Conservation (phyloP, 139 green algal species). For the Yamagishiella unicocca region DNA sequence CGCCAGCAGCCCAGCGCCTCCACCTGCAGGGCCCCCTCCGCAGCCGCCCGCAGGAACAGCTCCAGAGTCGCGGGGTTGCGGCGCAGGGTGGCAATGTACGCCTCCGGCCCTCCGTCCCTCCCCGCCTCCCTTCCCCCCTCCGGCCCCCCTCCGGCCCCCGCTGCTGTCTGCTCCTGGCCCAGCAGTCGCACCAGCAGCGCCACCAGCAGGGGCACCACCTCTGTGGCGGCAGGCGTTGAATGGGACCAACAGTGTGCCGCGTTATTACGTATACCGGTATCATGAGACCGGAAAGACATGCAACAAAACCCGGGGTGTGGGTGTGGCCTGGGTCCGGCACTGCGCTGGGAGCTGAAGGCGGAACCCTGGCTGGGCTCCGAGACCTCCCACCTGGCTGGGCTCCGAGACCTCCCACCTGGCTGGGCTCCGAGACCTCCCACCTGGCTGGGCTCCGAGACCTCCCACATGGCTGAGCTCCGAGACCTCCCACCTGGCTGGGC, state of each 20-base stretch:
- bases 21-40: neutral
- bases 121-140: neutral
- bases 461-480: too few relatives aligned
- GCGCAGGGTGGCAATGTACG: conserved; percentile 45
- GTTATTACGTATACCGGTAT: too few relatives aligned
- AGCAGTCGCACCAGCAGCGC: neutral
- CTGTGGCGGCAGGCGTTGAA: neutral
- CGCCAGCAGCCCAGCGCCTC: conserved; percentile 5
- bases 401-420: too few relatives aligned
- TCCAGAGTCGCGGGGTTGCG: conserved; percentile 53
- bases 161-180: neutral
- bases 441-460: too few relatives aligned
- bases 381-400: too few relatives aligned
- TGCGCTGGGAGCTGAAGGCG: neutral
- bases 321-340: too few relatives aligned
- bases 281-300: neutral
- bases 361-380: too few relatives aligned
- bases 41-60: conserved; percentile 35
- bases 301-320: neutral
- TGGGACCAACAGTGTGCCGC: too few relatives aligned
- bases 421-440: too few relatives aligned
- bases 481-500: too few relatives aligned
- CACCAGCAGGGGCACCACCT: conserved; percentile 24
- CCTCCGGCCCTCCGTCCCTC: neutral
- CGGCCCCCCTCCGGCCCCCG: neutral